These are phyloP conservation scores for Fagopyrum tataricum DNA, from an alignment of 148 eudicot species.

Conservation along the genomic window DNA sequence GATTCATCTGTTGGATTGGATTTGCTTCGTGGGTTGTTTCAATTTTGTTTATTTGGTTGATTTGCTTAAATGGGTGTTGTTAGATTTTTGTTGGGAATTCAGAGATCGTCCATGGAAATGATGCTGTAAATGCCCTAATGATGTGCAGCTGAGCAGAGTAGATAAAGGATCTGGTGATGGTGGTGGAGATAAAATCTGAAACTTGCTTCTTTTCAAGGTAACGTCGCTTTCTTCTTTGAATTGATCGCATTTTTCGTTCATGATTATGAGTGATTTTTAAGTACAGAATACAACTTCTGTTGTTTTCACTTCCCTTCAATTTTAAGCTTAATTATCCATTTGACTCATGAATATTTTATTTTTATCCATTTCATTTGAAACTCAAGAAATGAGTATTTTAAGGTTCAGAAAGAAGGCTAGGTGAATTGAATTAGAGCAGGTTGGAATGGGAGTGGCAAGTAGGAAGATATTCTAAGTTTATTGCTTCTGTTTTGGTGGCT, in stretches of 20 bases:
- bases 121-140: background rate
- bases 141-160: background rate
- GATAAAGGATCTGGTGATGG: background rate
- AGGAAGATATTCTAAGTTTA: background rate
- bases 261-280: background rate
- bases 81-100: background rate
- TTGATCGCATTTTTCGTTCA: background rate
- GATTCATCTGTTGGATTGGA: background rate
- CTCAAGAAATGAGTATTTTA: background rate
- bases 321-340: background rate
- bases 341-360: background rate
- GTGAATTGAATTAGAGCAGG: background rate
- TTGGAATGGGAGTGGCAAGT: background rate
- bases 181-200: background rate
- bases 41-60: background rate
- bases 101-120: background rate
- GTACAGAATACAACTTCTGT: background rate
- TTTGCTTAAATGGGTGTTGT: background rate
- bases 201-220: background rate
- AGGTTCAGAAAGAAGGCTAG: background rate
- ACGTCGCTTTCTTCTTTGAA: background rate
- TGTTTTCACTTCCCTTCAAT: background rate
- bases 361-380: background rate
- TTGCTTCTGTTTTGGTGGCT: conserved; percentile 1
- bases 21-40: background rate